Percentiles rank a stretch among this genome's conserved stretches.
phyloP scores from a whole-genome alignment of 1,284 basidiomycete species.

The Sanguinoderma infundibulare region DNA sequence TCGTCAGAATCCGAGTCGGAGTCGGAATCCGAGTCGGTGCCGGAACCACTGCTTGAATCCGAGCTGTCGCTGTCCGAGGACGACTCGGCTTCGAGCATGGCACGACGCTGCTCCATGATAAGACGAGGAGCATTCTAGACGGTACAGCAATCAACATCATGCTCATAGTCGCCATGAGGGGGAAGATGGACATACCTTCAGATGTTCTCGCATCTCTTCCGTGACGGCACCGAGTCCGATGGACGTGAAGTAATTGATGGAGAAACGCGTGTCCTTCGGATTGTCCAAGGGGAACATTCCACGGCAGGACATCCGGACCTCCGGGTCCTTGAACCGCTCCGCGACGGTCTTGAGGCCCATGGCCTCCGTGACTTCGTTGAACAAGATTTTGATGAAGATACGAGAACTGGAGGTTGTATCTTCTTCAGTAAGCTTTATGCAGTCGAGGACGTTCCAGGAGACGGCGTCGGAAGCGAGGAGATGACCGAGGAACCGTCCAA shows the following conservation, averaged over 20 bases:
- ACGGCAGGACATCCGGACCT: conserved; percentile 75
- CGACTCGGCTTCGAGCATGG: conserved; percentile 76
- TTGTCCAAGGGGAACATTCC: conserved; percentile 96
- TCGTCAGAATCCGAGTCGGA: conserved; percentile 34
- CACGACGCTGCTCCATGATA: conserved; percentile 91
- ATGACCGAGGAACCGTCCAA: conserved; percentile 96
- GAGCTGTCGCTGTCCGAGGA: conserved; percentile 55
- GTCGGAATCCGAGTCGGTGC: conserved; percentile 42
- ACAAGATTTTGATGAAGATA: conserved; percentile 97
- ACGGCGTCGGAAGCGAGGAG: conserved; percentile 86
- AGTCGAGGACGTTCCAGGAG: conserved; percentile 87
- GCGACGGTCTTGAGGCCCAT: conserved; percentile 87
- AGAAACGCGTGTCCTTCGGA: conserved; percentile 95
- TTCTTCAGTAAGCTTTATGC: conserved; percentile 95
- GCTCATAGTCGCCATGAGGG: conserved; percentile 6
- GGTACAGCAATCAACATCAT: neutral
- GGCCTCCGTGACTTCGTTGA: conserved; percentile 92
- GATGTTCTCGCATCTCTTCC: conserved; percentile 95
- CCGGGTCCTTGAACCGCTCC: conserved; percentile 87
- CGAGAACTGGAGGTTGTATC: conserved; percentile 96
- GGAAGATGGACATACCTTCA: conserved; percentile 67
- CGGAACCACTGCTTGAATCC: conserved; percentile 46
- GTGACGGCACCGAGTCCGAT: conserved; percentile 91
- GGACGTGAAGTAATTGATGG: conserved; percentile 98
- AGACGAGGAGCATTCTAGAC: conserved; percentile 85